These are phyloP conservation scores for Linum usitatissimum DNA, from an alignment of 345 rosid species.

Conservation along the genomic window DNA sequence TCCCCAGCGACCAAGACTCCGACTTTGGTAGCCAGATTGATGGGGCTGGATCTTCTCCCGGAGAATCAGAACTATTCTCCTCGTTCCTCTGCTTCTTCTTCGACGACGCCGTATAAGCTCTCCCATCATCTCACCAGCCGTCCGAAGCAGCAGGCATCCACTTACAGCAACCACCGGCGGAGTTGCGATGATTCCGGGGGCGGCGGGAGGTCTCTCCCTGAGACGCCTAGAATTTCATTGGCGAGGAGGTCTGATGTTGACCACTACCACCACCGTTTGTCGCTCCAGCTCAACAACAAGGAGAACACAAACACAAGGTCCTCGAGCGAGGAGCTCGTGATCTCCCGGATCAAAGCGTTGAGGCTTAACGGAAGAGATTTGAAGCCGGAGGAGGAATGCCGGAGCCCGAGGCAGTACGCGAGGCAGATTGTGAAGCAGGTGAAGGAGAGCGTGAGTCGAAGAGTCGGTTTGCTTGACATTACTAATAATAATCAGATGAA, in stretches of 20 bases:
- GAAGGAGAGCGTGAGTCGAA: constrained; percentile 52
- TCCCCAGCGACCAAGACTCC: constrained; percentile 3
- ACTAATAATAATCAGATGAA: constrained; percentile 39
- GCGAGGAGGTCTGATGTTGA: constrained; percentile 1
- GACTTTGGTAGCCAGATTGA: constrained; percentile 1
- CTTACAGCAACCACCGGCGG: not conserved
- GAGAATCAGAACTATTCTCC: not conserved
- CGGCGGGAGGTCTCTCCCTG: not conserved
- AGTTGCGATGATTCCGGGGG: not conserved
- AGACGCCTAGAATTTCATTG: not conserved
- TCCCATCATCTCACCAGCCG: not conserved
- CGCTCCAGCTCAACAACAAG: constrained; percentile 1
- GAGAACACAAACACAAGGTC: not conserved
- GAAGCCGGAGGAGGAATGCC: constrained; percentile 6
- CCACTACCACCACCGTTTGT: constrained; percentile 6
- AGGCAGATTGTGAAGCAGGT: constrained; percentile 73
- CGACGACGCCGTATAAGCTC: not conserved
- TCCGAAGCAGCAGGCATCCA: not conserved
- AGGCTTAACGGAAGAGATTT: not conserved
- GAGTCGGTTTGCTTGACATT: constrained; percentile 55
- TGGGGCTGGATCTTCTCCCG: constrained; percentile 4
- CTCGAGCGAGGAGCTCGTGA: not conserved
- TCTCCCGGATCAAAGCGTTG: not conserved
- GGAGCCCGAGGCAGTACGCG: constrained; percentile 54
- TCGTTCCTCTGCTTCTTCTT: not conserved